These are phyloP conservation scores for Exophiala dermatitidis DNA, from an alignment of 2,329 filamentous ascomycete genomes.

Conservation along the genomic window DNA sequence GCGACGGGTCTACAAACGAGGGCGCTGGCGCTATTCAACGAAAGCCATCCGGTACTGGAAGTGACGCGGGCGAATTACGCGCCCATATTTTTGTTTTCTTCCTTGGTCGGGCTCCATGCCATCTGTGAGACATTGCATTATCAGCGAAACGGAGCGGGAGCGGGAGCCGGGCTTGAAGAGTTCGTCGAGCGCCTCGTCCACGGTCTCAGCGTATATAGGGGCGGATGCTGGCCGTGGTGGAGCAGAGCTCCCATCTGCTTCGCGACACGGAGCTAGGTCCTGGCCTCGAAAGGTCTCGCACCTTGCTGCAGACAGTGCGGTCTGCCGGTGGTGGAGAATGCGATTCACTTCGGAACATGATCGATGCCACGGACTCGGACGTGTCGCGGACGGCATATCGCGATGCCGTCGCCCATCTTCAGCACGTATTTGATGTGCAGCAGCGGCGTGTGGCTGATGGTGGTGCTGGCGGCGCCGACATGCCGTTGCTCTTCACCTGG, in stretches of 20 bases:
- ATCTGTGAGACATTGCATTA: constrained; percentile 44
- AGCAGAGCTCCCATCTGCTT: constrained; percentile 9
- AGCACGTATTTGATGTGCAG: constrained; percentile 11
- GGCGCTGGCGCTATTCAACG: constrained; percentile 21
- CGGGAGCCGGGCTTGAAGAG: constrained; percentile 31
- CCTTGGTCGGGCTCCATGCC: constrained; percentile 19
- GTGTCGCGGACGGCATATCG: constrained; percentile 11
- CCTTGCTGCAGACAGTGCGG: not conserved
- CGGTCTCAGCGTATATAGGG: constrained; percentile 28
- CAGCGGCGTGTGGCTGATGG: not conserved
- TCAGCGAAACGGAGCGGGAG: constrained; percentile 27
- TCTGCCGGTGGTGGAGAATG: constrained; percentile 6
- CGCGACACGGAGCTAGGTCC: constrained; percentile 13
- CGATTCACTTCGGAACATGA: constrained; percentile 8
- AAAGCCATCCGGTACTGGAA: constrained; percentile 4
- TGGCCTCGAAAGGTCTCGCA: constrained; percentile 3
- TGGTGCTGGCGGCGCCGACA: not conserved
- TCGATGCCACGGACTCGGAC: constrained; percentile 6
- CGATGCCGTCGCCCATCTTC: constrained; percentile 15
- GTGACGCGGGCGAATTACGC: constrained; percentile 19
- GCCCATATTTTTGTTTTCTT: constrained; percentile 22
- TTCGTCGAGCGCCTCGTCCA: constrained; percentile 29
- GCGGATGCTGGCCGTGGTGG: constrained; percentile 21
- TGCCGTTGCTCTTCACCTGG: constrained; percentile 28
- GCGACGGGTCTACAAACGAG: constrained; percentile 21